Evolutionary conservation across 257 asterid genomes (phyloP), one percentile per base, ranked within the genome.

Genomic region (Lavandula angustifolia): DNA sequence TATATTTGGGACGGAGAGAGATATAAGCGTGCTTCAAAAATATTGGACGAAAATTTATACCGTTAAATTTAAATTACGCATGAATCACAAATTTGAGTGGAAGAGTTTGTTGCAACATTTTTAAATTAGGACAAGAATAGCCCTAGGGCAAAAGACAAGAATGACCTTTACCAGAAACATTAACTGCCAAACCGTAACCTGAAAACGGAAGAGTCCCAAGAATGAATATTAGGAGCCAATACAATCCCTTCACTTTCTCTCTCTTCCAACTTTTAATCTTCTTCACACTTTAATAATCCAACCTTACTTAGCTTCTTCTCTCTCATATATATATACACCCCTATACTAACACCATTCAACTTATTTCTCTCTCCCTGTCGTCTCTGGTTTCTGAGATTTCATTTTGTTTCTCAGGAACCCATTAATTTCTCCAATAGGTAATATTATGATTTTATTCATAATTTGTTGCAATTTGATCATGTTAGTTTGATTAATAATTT

Each of bases 341-440:
- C 7, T 14, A 62, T 57, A 14, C 31, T 3, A 12, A 62, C 66
- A 55, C 18, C 14, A 44, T 16, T 55, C 22, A 52, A 52, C 4
- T 33, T n/a, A 8, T 6, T 29, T 40, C 60, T 71, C 48, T 34
- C 65, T 68, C 69, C 80, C 73, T 71, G 63, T 62, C 56, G 47
- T 72, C 70, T 71, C 76, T 71, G 80, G 75, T 73, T 80, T 77
- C 79, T 67, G 76, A 67, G 78, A 73, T 61, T 57, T 18, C 40
- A 7, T 38, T 33, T 68, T 9, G 12, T 68, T 68, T 70, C 55
- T 64, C 79, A 75, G 79, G 57, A 75, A 49, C 75, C 74, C 65
- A 49, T 57, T 38, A 16, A 16, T 55, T 57, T 13, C 49, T 50
- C 37, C 69, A 10, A 4, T 13, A 56, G 68, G 67, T 68, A 50